A percentile compares a stretch with the other conserved stretches of the same genome.
Evolutionary conservation across 768 basidiomycete species (phyloP).

Genomic region (Hygrocybe coccinea): DNA sequence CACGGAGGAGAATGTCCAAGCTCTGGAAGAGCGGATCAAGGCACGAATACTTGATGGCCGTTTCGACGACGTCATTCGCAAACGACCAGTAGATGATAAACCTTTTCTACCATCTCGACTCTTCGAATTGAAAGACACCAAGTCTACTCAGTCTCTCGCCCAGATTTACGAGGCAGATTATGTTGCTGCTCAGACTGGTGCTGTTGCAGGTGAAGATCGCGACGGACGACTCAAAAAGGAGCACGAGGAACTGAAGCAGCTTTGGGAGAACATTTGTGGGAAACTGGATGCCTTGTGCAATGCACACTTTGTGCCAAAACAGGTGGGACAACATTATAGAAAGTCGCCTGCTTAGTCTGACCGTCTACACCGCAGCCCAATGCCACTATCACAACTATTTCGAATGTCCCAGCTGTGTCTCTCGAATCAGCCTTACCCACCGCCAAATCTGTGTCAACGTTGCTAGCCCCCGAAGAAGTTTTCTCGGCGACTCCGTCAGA

Average conservation of each 20-base stretch:
- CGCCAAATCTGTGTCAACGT: constrained; percentile 62
- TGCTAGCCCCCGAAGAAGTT: constrained; percentile 93
- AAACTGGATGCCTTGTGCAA: constrained; percentile 94
- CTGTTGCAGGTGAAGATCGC: constrained; percentile 59
- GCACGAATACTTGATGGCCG: constrained; percentile 75
- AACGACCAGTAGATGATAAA: constrained; percentile 70
- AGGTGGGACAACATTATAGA: constrained; percentile 43
- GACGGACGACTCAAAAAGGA: constrained; percentile 87
- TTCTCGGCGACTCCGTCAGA: constrained; percentile 56
- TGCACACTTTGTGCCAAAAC: constrained; percentile 91
- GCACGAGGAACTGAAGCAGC: constrained; percentile 76
- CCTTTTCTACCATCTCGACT: constrained; percentile 88
- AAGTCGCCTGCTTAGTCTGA: not conserved
- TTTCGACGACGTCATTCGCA: constrained; percentile 91
- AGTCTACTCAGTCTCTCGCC: constrained; percentile 84
- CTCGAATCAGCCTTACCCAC: constrained; percentile 92
- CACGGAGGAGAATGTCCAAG: constrained; percentile 79
- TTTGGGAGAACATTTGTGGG: constrained; percentile 81
- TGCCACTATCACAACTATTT: constrained; percentile 75
- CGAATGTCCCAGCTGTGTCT: constrained; percentile 74
- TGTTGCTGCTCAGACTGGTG: constrained; percentile 58
- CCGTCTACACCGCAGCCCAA: constrained; percentile 58
- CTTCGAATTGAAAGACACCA: constrained; percentile 84
- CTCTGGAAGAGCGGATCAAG: constrained; percentile 88
- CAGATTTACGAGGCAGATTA: constrained; percentile 97